Percentiles rank a stretch among this genome's conserved stretches.
Evolutionary conservation across 352 stramenopile genomes (phyloP).

Genomic region (Phytopythium mirpurense): DNA sequence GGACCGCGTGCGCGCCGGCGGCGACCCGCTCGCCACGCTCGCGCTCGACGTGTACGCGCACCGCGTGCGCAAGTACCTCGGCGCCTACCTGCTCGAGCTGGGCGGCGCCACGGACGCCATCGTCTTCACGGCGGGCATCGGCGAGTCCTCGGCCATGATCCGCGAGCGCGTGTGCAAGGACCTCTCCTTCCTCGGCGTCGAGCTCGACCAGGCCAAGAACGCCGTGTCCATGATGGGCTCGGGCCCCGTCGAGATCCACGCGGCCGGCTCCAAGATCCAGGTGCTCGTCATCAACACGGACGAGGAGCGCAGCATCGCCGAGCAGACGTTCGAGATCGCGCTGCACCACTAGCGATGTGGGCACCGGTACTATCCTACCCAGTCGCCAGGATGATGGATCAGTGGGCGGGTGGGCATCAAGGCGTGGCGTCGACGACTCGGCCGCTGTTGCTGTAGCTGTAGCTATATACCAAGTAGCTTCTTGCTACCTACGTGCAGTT

Average conservation of each 20-base stretch:
- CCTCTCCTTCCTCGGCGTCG: conserved; percentile 62
- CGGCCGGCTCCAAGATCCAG: conserved; percentile 39
- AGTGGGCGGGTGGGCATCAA: no score
- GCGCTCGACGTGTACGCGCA: conserved; percentile 84
- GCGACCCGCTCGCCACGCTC: conserved; percentile 53
- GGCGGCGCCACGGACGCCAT: conserved; percentile 69
- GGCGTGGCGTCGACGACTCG: no score
- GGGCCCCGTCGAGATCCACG: conserved; percentile 59
- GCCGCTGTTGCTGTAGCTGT: no score
- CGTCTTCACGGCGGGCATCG: conserved; percentile 88
- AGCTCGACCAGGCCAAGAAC: conserved; percentile 74
- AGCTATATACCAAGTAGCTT: no score
- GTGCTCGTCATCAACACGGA: conserved; percentile 88
- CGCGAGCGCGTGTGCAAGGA: conserved; percentile 60
- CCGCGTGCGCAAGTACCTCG: conserved; percentile 86
- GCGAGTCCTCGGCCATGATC: conserved; percentile 80
- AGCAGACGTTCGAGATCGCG: conserved; percentile 69
- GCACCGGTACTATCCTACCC: no score
- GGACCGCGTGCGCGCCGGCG: conserved; percentile 38
- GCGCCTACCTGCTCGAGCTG: conserved; percentile 72
- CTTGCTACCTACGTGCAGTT: no score
- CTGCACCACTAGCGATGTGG: conserved; percentile 39
- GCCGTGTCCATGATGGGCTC: conserved; percentile 49
- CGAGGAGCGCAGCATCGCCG: conserved; percentile 88
- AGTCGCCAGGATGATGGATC: no score